A percentile compares a stretch with the other conserved stretches of the same genome.
Evolutionary conservation across 2,329 filamentous ascomycete species (phyloP).

Genomic region (Fusarium sterilihyphosum): DNA sequence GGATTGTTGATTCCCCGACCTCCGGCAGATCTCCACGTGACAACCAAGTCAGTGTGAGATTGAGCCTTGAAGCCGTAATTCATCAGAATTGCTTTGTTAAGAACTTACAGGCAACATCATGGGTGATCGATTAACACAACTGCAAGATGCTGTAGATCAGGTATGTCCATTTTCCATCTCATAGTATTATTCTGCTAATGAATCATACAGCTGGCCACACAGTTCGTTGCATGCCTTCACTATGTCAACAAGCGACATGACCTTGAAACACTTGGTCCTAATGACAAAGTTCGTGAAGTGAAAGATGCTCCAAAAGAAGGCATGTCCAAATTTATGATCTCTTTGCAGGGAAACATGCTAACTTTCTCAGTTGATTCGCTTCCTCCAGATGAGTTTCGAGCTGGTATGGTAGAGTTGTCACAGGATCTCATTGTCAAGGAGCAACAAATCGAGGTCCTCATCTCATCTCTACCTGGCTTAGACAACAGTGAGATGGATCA

Average conservation of each 20-base stretch:
- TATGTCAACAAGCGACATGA: slow-evolving; percentile 76
- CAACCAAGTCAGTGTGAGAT: background rate
- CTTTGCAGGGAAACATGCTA: background rate
- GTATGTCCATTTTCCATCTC: slow-evolving; percentile 53
- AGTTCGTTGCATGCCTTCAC: slow-evolving; percentile 74
- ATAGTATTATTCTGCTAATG: slow-evolving; percentile 1
- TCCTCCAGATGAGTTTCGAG: slow-evolving; percentile 70
- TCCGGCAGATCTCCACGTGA: slow-evolving; percentile 38
- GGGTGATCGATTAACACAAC: slow-evolving; percentile 81
- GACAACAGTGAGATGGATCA: slow-evolving; percentile 83
- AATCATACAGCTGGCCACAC: slow-evolving; percentile 66
- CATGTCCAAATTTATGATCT: slow-evolving; percentile 31
- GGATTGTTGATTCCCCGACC: slow-evolving; percentile 46
- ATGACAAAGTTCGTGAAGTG: slow-evolving; percentile 67
- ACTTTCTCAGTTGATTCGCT: slow-evolving; percentile 65
- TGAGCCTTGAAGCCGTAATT: background rate
- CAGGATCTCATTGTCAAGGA: slow-evolving; percentile 81
- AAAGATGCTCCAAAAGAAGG: slow-evolving; percentile 66
- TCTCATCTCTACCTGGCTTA: slow-evolving; percentile 78
- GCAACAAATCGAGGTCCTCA: slow-evolving; percentile 83
- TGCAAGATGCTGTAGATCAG: slow-evolving; percentile 87
- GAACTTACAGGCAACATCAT: slow-evolving; percentile 54
- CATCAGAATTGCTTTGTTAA: background rate
- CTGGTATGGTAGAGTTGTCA: slow-evolving; percentile 76
- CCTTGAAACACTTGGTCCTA: slow-evolving; percentile 66